A percentile compares a stretch with the other conserved stretches of the same genome.
phyloP scores from a whole-genome alignment of 2,329 filamentous ascomycete genomes.

The Curvularia lunata region DNA sequence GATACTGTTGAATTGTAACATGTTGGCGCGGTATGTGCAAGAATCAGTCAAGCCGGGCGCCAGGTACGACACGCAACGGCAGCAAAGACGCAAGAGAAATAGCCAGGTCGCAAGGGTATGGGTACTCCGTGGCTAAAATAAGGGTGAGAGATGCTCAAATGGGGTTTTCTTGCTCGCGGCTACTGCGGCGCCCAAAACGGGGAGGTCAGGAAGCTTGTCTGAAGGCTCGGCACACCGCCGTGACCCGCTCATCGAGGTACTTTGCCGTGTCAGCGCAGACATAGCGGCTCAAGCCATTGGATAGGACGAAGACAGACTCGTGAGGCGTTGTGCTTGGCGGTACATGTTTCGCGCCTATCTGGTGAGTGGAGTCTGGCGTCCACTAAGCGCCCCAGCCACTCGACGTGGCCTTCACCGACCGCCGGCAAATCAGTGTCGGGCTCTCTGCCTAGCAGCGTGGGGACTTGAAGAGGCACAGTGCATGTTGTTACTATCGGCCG shows the following conservation, averaged over 20 bases:
- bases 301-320: slow-evolving; percentile 7
- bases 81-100: neutral
- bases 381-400: slow-evolving; percentile 18
- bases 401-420: slow-evolving; percentile 6
- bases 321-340: slow-evolving; percentile 12
- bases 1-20: slow-evolving; percentile 30
- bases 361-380: slow-evolving; percentile 6
- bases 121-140: slow-evolving; percentile 24
- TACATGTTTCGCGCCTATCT: slow-evolving; percentile 3
- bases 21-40: slow-evolving; percentile 5
- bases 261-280: slow-evolving; percentile 7
- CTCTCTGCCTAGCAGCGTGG: neutral
- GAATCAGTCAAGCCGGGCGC: slow-evolving; percentile 8
- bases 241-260: slow-evolving; percentile 17
- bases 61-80: neutral
- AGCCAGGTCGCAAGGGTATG: slow-evolving; percentile 16
- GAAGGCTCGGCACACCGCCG: slow-evolving; percentile 17
- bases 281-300: slow-evolving; percentile 14
- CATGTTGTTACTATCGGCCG: neutral
- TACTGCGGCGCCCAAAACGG: slow-evolving; percentile 11
- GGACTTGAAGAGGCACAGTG: neutral
- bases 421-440: neutral
- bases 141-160: slow-evolving; percentile 12
- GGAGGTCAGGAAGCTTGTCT: slow-evolving; percentile 18
- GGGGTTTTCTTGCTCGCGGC: slow-evolving; percentile 17